Conservation (phyloP, 1,284 basidiomycete species). For the Quambalaria eucalypti region DNA sequence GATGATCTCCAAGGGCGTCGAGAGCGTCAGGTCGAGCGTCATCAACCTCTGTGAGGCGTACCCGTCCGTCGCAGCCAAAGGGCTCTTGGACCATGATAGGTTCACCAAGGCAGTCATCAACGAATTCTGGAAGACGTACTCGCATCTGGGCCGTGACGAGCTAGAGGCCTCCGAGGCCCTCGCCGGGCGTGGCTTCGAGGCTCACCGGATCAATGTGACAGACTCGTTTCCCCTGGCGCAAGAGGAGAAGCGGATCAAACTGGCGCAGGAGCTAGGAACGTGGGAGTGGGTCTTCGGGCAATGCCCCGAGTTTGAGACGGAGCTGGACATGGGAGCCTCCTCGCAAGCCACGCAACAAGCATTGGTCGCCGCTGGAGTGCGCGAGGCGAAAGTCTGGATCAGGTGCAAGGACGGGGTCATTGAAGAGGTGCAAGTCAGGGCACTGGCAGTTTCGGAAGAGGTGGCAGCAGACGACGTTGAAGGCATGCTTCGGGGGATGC, state of each 20-base stretch:
- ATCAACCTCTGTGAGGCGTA: conserved; percentile 63
- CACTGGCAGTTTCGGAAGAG: not conserved
- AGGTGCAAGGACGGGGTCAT: not conserved
- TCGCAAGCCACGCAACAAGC: not conserved
- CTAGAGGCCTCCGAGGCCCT: too few species aligned
- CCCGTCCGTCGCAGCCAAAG: conserved; percentile 45
- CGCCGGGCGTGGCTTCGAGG: too few species aligned
- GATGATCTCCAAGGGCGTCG: conserved; percentile 70
- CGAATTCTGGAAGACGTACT: not conserved
- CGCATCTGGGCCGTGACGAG: too few species aligned
- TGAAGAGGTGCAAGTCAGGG: not conserved
- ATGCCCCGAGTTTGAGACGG: conserved; percentile 69
- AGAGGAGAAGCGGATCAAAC: conserved; percentile 7
- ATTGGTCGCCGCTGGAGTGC: not conserved
- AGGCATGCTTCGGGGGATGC: not conserved
- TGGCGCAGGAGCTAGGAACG: conserved; percentile 13
- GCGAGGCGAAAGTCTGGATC: not conserved
- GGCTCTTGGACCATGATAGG: not conserved
- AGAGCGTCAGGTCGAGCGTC: conserved; percentile 84
- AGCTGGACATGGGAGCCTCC: not conserved
- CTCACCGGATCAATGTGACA: too few species aligned
- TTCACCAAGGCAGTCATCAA: not conserved
- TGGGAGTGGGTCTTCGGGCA: conserved; percentile 93
- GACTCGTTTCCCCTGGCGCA: not conserved
- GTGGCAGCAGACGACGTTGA: not conserved